phyloP scores from a whole-genome alignment of 768 basidiomycete genomes.

The Coprinellus micaceus region DNA sequence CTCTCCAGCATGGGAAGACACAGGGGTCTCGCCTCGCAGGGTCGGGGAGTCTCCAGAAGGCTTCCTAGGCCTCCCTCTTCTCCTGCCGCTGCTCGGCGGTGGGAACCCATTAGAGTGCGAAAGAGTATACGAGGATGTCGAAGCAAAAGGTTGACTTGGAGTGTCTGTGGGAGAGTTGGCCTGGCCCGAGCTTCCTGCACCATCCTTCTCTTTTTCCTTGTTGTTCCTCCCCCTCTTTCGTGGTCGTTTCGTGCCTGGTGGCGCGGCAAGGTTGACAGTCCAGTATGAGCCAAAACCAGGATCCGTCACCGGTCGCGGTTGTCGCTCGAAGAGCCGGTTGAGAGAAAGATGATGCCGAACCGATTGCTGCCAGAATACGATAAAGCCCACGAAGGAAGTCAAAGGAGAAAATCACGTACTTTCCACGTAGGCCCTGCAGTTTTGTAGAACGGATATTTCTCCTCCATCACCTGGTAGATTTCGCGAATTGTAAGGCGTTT shows the following conservation, averaged over 20 bases:
- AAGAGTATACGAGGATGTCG: not conserved
- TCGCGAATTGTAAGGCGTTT: constrained; percentile 79
- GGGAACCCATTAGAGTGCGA: not conserved
- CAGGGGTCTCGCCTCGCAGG: constrained; percentile 1
- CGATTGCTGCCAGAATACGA: constrained; percentile 58
- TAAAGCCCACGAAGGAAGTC: constrained; percentile 13
- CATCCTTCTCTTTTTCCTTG: constrained; percentile 31
- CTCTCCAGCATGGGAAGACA: constrained; percentile 35
- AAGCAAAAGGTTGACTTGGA: not conserved
- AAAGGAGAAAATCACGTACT: constrained; percentile 36
- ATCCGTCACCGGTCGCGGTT: constrained; percentile 77
- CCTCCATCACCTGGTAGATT: constrained; percentile 84
- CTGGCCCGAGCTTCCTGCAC: not conserved
- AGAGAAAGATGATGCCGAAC: constrained; percentile 82
- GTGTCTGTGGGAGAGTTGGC: constrained; percentile 1
- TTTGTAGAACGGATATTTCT: constrained; percentile 78
- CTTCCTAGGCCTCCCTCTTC: constrained; percentile 40
- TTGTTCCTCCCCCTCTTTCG: constrained; percentile 70
- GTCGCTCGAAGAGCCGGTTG: constrained; percentile 78
- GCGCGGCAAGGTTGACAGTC: constrained; percentile 85
- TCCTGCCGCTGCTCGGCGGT: constrained; percentile 24
- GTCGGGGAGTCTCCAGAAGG: constrained; percentile 4
- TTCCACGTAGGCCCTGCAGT: constrained; percentile 84
- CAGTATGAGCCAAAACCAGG: constrained; percentile 87
- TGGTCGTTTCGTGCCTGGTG: constrained; percentile 82